These are phyloP conservation scores for Trichoderma lentiforme DNA, from an alignment of 2,329 filamentous ascomycete genomes.

Conservation along the genomic window DNA sequence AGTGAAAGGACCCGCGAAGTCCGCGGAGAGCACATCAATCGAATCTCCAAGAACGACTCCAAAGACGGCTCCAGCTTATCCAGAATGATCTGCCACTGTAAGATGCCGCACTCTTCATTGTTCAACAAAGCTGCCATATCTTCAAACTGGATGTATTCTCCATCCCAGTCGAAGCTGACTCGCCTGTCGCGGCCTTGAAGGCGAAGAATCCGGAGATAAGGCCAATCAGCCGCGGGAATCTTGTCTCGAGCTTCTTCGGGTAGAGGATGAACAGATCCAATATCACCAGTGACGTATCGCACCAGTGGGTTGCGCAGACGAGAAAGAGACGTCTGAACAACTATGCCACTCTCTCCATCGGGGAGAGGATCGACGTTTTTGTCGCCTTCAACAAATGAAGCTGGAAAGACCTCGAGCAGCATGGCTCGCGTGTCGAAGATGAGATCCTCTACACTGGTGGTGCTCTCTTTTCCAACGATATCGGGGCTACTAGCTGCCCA, in stretches of 20 bases:
- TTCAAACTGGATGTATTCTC: conserved; percentile 37
- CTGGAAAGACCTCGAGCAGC: conserved; percentile 37
- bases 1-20: conserved; percentile 8
- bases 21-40: conserved; percentile 26
- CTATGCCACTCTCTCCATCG: conserved; percentile 34
- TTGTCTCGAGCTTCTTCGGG: conserved; percentile 21
- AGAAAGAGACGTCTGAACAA: conserved; percentile 42
- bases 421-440: conserved; percentile 38
- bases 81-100: conserved; percentile 44
- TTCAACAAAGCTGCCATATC: conserved; percentile 27
- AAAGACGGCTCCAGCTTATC: conserved; percentile 26
- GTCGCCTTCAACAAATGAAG: conserved; percentile 9
- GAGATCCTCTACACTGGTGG: conserved; percentile 30
- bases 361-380: conserved; percentile 21
- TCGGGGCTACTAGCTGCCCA: conserved; percentile 35
- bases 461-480: conserved; percentile 22
- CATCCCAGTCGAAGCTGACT: conserved; percentile 43
- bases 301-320: conserved; percentile 42
- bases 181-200: conserved; percentile 40
- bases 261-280: conserved; percentile 39
- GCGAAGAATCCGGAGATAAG: conserved; percentile 35
- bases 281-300: conserved; percentile 42
- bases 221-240: conserved; percentile 24
- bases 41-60: conserved; percentile 27
- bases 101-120: conserved; percentile 27